These are phyloP conservation scores for Beauveria rudraprayagi DNA, from an alignment of 2,329 filamentous ascomycete genomes.

Conservation along the genomic window DNA sequence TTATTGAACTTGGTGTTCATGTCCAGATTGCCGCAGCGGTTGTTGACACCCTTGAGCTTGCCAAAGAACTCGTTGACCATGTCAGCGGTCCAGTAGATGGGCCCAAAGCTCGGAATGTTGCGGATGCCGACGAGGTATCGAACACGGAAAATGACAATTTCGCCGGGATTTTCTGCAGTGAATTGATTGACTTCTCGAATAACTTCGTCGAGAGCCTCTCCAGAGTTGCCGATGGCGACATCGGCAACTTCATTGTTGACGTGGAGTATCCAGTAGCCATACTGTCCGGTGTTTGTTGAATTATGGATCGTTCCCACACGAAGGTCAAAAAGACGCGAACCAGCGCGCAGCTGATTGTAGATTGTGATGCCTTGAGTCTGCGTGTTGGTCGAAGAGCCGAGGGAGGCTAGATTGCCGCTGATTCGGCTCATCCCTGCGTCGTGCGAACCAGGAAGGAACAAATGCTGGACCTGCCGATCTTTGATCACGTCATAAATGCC, in stretches of 20 bases:
- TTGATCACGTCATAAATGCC: constrained; percentile 24
- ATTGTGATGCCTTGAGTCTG: constrained; percentile 38
- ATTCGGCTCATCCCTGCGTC: constrained; percentile 41
- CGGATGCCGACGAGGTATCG: constrained; percentile 33
- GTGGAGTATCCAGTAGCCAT: constrained; percentile 34
- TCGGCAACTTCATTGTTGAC: constrained; percentile 28
- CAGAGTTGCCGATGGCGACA: constrained; percentile 36
- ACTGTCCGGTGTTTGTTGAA: constrained; percentile 10
- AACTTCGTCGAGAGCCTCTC: constrained; percentile 34
- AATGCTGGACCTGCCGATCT: constrained; percentile 33
- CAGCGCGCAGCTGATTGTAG: constrained; percentile 35
- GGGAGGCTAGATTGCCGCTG: constrained; percentile 24
- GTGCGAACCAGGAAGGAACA: constrained; percentile 41
- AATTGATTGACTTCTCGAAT: constrained; percentile 37
- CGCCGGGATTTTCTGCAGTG: constrained; percentile 32
- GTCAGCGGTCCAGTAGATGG: constrained; percentile 27
- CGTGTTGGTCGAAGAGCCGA: constrained; percentile 32
- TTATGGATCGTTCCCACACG: constrained; percentile 28
- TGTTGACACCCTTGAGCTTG: constrained; percentile 32
- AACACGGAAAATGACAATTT: constrained; percentile 39
- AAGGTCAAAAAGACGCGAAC: constrained; percentile 40
- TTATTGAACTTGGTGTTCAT: constrained; percentile 18
- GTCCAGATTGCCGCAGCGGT: constrained; percentile 27
- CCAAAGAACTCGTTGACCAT: constrained; percentile 36
- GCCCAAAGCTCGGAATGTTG: constrained; percentile 20